Base-by-base conservation (phyloP, 2,329 filamentous ascomycete species). In the Botrytis fragariae region DNA sequence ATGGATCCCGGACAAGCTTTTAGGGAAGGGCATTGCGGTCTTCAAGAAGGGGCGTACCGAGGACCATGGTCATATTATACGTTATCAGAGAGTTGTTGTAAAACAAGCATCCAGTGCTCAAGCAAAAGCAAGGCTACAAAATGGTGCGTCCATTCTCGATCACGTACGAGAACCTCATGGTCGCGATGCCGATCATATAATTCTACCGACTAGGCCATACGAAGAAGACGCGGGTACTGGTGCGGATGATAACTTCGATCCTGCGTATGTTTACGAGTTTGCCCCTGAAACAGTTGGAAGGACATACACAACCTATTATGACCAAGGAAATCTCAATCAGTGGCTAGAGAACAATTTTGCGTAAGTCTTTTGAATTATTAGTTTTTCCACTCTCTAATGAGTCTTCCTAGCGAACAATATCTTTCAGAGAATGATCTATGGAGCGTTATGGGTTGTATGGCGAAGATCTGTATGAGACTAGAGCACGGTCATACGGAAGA, bases 31-130 rank as follows among this genome's bases (percentile, higher is more conserved):
- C 16, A 12, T 37, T 37, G 63, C 22, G 1, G 44, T 67, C 8
- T 37, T 67, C 6, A 67, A 39, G 48, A 37, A 12, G 22, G 22
- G 44, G 20, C 0, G 4, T 4, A 1, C 16, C 1, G 2, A 2
- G 0, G 0, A 0, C 3, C 0, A 8, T 1, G 1, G 2, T n/a
- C 9, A 6, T 22, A 7, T 3, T 2, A 0, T 16, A 16, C 2
- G 5, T 18, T 39, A 51, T 14, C 1, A n/a, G 8, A 67, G 32
- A 51, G 3, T 67, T 12, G 63, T 67, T 51, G 63, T 67, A 16
- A 67, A 67, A 51, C 63, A 67, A 29, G 44, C 14, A 51, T 51
- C 20, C 18, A 20, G 22, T 12, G 12, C 44, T 20, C 32, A 67
- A n/a, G 63, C 63, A 51, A 67, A 51, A 39, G 6, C 16, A n/a